Evolutionary conservation across 2,329 filamentous ascomycete species (phyloP), one percentile per base, ranked within the genome.

Genomic region (Penicillium oxalicum): DNA sequence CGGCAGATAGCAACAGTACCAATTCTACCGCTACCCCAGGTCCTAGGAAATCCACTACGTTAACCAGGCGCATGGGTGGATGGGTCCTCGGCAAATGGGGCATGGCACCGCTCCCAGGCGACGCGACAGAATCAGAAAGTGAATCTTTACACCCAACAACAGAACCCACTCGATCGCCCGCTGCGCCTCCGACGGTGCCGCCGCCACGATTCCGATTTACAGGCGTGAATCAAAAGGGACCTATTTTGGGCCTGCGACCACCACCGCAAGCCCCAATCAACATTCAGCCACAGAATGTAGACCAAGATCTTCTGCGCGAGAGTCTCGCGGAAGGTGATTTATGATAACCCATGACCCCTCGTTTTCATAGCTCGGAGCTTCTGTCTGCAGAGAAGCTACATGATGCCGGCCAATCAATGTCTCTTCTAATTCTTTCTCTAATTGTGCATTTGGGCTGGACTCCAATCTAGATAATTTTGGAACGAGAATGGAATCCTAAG

Each of bases 221-320:
- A 1, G 88, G 88, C 0, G 88, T 93, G 62, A 93, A 93, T 60
- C 88, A 91, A 63, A 77, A 80, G 1, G 88, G 88, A 0, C 77
- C 81, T 0, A 84, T 93, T 38, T 81, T 86, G 0, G 87, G 88
- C 0, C 86, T 91, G 55, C 75, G 81, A 69, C 61, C 79, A 70
- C 67, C 79, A 67, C 61, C 79, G 70, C 66, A 74, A 66, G 33
- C 79, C 1, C 77, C 80, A 2, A 74, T 77, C 33, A 77, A 77
- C 50, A 78, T 87, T 9, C 76, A 78, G 12, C 73, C 84, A 0
- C 76, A 79, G 26, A 69, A 67, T 1, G 65, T 87, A 24, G 82
- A 87, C 61, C 73, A 75, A 33, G 77, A 80, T 37, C 79, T 82
- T 7, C 62, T 89, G 57, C 74, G 72, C 52, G 82, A 87, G 59